phyloP scores from a whole-genome alignment of 805 yeast species.

The Yarrowia sp. region DNA sequence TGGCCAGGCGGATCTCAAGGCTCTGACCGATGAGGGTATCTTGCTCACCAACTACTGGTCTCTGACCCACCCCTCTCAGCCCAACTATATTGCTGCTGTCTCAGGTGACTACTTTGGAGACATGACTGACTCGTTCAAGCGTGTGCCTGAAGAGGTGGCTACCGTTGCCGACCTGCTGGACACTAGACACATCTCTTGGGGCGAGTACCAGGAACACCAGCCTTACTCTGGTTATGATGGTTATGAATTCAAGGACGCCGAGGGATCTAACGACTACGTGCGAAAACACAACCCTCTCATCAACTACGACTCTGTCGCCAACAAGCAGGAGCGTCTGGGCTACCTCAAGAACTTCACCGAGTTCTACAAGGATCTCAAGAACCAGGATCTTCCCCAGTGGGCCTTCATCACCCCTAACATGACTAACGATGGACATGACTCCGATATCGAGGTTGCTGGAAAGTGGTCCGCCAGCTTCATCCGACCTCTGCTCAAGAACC shows the following conservation, averaged over 20 bases:
- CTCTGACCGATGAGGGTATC: constrained; percentile 47
- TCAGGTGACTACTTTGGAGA: constrained; percentile 54
- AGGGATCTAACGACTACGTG: constrained; percentile 48
- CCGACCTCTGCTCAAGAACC: constrained; percentile 46
- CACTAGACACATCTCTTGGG: constrained; percentile 49
- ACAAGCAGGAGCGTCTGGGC: constrained; percentile 41
- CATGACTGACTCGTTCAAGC: constrained; percentile 47
- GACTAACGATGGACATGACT: constrained; percentile 54
- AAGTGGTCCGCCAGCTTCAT: constrained; percentile 48
- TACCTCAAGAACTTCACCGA: constrained; percentile 51
- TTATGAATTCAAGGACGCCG: constrained; percentile 47
- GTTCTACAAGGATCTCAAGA: constrained; percentile 44
- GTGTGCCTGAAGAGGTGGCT: constrained; percentile 49
- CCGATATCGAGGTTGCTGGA: constrained; percentile 48
- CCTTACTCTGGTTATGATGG: constrained; percentile 55
- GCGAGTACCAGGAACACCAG: constrained; percentile 52
- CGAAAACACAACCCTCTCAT: constrained; percentile 54
- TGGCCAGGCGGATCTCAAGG: constrained; percentile 45
- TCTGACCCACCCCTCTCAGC: constrained; percentile 54
- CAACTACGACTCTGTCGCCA: constrained; percentile 44
- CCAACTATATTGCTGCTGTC: constrained; percentile 51
- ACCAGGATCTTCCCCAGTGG: constrained; percentile 51
- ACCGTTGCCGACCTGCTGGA: constrained; percentile 51
- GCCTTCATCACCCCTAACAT: constrained; percentile 53
- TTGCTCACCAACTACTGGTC: constrained; percentile 52